Conservation (phyloP, 768 basidiomycete species). For the Boletus bicolor region DNA sequence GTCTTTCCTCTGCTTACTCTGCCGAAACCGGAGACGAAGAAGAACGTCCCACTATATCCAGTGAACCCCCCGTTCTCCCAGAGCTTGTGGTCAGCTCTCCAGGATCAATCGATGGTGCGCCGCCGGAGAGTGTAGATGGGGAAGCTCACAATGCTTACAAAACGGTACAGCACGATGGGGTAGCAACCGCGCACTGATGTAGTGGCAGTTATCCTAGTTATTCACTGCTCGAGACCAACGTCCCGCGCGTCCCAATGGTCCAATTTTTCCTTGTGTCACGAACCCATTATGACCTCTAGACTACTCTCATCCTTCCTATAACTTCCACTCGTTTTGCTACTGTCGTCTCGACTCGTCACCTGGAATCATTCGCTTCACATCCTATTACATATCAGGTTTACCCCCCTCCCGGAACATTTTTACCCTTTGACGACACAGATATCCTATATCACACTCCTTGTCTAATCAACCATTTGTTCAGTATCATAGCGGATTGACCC, state of each 20-base stretch:
- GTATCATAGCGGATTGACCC: neutral
- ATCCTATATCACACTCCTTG: conserved; percentile 10
- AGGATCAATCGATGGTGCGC: conserved; percentile 30
- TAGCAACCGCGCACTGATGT: conserved; percentile 18
- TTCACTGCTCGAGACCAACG: neutral
- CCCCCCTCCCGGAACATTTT: neutral
- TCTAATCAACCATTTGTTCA: neutral
- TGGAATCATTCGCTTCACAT: conserved; percentile 10
- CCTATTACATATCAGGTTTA: neutral
- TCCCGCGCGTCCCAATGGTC: neutral
- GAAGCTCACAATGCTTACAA: conserved; percentile 13
- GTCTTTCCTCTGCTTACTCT: conserved; percentile 31
- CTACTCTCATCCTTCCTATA: neutral
- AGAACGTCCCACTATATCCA: conserved; percentile 26
- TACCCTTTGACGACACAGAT: neutral
- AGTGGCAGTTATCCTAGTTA: neutral
- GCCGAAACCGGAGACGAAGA: conserved; percentile 29
- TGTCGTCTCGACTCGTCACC: neutral
- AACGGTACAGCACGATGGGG: conserved; percentile 23
- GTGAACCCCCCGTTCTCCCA: conserved; percentile 31
- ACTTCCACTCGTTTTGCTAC: conserved; percentile 19
- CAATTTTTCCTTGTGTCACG: neutral
- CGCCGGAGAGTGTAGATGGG: conserved; percentile 15
- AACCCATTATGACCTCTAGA: conserved; percentile 2
- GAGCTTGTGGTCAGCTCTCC: conserved; percentile 36